Base-by-base conservation (phyloP, 257 asterid species). In the Primulina huaijiensis region DNA sequence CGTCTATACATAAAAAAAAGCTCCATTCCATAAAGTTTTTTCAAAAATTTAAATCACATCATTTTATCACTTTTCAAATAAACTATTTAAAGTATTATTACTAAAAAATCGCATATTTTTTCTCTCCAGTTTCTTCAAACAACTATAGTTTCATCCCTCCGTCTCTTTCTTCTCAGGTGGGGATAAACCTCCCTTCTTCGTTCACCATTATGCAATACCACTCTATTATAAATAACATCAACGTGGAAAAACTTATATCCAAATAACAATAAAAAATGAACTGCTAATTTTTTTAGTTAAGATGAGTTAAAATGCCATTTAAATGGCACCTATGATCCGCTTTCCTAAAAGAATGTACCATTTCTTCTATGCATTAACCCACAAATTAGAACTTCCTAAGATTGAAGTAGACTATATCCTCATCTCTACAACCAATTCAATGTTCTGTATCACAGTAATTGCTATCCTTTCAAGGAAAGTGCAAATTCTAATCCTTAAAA, bases 311-410 rank as follows among this genome's bases (percentile, higher is more conserved):
- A 35, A 35, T 2, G 5, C 43, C 43, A 35, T 3, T 8, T 8
- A 35, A 35, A 35, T 35, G 30, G 43, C 43, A 35, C 43, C 43
- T 40, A 40, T 40, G 50, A 40, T 40, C 8, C 2, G 14, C 16
- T 40, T 40, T 40, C 4, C 14, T 10, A 40, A 23, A 64, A 23
- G 7, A 55, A 68, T 38, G 59, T 40, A n/a, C 14, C 6, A 10
- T 9, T 40, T 40, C 50, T 64, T 46, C 29, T 37, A 23, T 25
- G 40, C 8, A 59, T 31, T 66, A 65, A 73, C 60, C 27, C 34
- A 35, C 40, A 43, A 38, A 60, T 34, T 62, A 53, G n/a, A 62
- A 23, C 52, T 62, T 62, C 27, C 37, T 21, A 62, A 69, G 43
- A n/a, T 16, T 14, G 7, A 40, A 11, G 35, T n/a, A 21, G 60